Evolutionary conservation across 1,284 basidiomycete species (phyloP), one percentile per base, ranked within the genome.

Genomic region (Xerocomus alliaceus): DNA sequence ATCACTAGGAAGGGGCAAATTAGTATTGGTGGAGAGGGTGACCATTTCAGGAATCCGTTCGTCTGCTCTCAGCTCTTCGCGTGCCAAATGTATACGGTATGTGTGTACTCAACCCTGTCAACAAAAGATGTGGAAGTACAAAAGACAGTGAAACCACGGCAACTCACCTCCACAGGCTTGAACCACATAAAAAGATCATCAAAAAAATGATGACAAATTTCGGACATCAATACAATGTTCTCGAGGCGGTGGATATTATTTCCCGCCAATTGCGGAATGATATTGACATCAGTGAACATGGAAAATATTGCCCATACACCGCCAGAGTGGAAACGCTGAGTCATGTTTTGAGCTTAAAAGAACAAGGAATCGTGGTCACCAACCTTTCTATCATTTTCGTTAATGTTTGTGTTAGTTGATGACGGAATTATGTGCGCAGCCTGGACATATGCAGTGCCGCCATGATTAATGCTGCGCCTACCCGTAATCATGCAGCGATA

Each of bases 141-240:
- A 24, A 31, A 24, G 13, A 34, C 4, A 26, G n/a, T 31, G 7
- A 3, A 31, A n/a, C n/a, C n/a, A n/a, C n/a, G n/a, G 18, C 5
- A 31, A 24, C 31, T 11, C 12, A 47, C 22, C 41, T 31, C 35
- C 22, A 49, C n/a, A 4, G 31, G 55, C 18, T 56, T 56, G 20
- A 49, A 10, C 57, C 57, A 53, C 22, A 53, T 10, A 7, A 4
- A 2, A 32, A 56, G 29, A 11, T 54, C 22, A 12, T 54, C 17
- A 26, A 47, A 54, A 31, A 54, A 20, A 12, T 20, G 4, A 42
- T 49, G 39, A 7, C 11, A 8, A 4, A 24, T 22, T 3, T 12
- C n/a, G 22, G 20, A 17, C 41, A 58, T 24, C 15, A 8, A n/a
- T 11, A 61, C 6, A 24, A 61, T 48, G 13, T 61, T 58, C 15